A percentile compares a stretch with the other conserved stretches of the same genome.
These are phyloP conservation scores for Botrytis paeoniae DNA, from an alignment of 2,329 filamentous ascomycete genomes.

Conservation along the genomic window DNA sequence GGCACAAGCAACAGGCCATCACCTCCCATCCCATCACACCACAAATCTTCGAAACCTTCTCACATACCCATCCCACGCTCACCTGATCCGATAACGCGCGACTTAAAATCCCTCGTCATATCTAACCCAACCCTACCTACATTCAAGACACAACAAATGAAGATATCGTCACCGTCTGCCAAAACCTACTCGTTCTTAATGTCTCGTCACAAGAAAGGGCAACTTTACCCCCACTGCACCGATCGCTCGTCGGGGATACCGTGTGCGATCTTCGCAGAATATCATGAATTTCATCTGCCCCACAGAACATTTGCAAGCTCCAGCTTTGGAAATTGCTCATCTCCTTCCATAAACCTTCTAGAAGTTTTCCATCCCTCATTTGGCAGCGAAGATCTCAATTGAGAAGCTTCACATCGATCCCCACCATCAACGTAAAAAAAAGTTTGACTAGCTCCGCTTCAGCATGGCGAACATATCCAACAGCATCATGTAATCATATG, in stretches of 20 bases:
- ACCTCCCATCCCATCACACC: neutral
- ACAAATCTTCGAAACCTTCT: neutral
- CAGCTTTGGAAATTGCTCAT: slow-evolving; percentile 15
- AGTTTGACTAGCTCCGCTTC: neutral
- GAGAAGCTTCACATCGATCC: neutral
- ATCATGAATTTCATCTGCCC: slow-evolving; percentile 1
- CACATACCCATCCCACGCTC: neutral
- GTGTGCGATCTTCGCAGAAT: neutral
- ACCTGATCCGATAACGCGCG: neutral
- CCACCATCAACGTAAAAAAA: neutral
- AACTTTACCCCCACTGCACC: neutral
- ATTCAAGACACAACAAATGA: neutral
- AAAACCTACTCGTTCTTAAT: neutral
- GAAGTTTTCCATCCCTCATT: neutral
- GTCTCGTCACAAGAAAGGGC: neutral
- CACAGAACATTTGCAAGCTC: neutral
- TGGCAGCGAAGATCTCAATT: neutral
- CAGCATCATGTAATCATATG: neutral
- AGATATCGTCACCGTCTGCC: neutral
- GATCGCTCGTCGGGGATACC: neutral
- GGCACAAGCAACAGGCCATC: neutral
- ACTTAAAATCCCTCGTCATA: neutral
- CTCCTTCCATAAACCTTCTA: slow-evolving; percentile 13
- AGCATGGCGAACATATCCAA: neutral
- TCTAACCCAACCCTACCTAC: neutral